A percentile compares a stretch with the other conserved stretches of the same genome.
These are phyloP conservation scores for Leptosphaerulina australis DNA, from an alignment of 2,329 filamentous ascomycete genomes.

Conservation along the genomic window DNA sequence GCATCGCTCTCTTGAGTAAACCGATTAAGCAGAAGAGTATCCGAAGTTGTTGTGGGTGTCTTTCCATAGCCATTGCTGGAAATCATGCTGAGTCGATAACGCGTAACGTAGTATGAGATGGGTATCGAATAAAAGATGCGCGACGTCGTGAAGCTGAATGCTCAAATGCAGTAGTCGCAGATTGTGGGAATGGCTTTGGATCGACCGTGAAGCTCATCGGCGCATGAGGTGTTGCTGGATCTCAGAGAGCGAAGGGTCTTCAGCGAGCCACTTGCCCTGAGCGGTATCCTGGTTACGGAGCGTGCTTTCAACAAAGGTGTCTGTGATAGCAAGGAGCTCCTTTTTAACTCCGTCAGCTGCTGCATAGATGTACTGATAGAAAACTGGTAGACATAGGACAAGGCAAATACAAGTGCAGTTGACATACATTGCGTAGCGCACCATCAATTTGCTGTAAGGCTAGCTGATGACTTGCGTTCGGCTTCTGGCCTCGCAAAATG, in stretches of 20 bases:
- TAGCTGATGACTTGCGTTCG: conserved; percentile 54
- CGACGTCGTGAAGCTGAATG: conserved; percentile 16
- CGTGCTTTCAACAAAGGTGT: conserved; percentile 61
- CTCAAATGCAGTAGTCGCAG: conserved; percentile 11
- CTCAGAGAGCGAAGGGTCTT: conserved; percentile 62
- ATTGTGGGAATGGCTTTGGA: conserved; percentile 8
- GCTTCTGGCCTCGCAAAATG: conserved; percentile 58
- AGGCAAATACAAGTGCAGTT: neutral
- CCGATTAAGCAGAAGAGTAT: conserved; percentile 1
- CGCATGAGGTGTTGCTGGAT: conserved; percentile 53
- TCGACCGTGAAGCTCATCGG: conserved; percentile 27
- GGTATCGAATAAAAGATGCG: conserved; percentile 28
- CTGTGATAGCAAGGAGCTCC: conserved; percentile 64
- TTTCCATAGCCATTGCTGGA: neutral
- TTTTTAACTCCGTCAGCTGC: conserved; percentile 39
- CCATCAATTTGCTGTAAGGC: conserved; percentile 57
- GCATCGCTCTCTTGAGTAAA: conserved; percentile 9
- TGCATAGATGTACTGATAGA: neutral
- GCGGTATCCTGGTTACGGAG: conserved; percentile 61
- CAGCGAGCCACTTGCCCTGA: conserved; percentile 66
- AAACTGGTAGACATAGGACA: neutral
- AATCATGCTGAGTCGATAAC: conserved; percentile 13
- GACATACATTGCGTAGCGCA: conserved; percentile 56
- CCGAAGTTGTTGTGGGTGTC: neutral
- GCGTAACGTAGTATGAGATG: conserved; percentile 20